A percentile compares a stretch with the other conserved stretches of the same genome.
phyloP scores from a whole-genome alignment of 2,329 filamentous ascomycete genomes.

The Talaromyces sp. region DNA sequence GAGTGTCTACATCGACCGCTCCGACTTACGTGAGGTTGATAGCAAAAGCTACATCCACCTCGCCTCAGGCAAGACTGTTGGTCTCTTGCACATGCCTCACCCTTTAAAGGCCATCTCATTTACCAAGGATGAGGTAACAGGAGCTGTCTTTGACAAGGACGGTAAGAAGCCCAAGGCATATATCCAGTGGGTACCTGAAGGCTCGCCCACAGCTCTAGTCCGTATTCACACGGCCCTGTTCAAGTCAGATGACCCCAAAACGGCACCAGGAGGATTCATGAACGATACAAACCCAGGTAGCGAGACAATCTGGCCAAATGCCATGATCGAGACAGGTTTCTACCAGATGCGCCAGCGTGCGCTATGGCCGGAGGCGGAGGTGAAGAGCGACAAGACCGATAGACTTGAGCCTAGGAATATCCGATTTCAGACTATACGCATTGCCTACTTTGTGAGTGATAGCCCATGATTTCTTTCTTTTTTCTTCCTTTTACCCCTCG shows the following conservation, averaged over 20 bases:
- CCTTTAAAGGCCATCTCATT: conserved; percentile 66
- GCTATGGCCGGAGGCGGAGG: conserved; percentile 72
- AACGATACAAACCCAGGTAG: conserved; percentile 80
- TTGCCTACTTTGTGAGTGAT: conserved; percentile 67
- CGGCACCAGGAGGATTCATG: conserved; percentile 73
- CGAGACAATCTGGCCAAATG: conserved; percentile 70
- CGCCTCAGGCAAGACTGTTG: conserved; percentile 70
- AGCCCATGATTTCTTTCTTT: too few relatives aligned
- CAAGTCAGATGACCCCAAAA: conserved; percentile 77
- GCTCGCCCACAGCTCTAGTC: conserved; percentile 63
- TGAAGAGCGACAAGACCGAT: conserved; percentile 52
- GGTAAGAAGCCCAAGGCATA: conserved; percentile 67
- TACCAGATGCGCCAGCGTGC: conserved; percentile 68
- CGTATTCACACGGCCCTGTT: conserved; percentile 80
- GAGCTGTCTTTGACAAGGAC: conserved; percentile 61
- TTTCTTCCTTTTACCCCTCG: not conserved
- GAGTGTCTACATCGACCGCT: conserved; percentile 78
- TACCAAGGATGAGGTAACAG: conserved; percentile 62
- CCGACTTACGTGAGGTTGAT: conserved; percentile 71
- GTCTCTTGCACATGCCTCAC: conserved; percentile 66
- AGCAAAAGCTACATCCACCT: too few relatives aligned
- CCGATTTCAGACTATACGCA: conserved; percentile 53
- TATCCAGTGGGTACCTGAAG: conserved; percentile 81
- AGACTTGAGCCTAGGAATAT: conserved; percentile 47
- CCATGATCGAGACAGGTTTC: conserved; percentile 78